These are phyloP conservation scores for Auriscalpium orientale DNA, from an alignment of 768 basidiomycete genomes.

Conservation along the genomic window DNA sequence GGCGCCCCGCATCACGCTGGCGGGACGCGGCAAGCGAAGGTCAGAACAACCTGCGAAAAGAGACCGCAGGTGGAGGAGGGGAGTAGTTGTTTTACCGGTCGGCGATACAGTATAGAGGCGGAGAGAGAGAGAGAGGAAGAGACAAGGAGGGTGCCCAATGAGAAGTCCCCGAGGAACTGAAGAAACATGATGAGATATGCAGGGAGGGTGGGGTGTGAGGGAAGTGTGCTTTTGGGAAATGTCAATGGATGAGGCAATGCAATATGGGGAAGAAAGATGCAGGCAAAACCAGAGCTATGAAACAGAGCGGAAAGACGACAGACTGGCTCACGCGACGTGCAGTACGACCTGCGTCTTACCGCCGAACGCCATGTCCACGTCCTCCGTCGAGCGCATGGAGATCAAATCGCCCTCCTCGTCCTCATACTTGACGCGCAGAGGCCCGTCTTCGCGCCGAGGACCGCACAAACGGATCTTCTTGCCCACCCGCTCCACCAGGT, in stretches of 20 bases:
- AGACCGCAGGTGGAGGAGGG: not conserved
- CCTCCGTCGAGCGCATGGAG: conserved; percentile 82
- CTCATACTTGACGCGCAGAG: conserved; percentile 78
- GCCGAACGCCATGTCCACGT: conserved; percentile 92
- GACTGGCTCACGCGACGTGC: conserved; percentile 55
- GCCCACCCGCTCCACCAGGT: conserved; percentile 84
- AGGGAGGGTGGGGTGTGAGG: conserved; percentile 3
- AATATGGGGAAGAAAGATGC: conserved; percentile 4
- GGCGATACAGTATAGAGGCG: not conserved
- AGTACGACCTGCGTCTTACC: conserved; percentile 77
- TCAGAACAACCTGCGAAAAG: not conserved
- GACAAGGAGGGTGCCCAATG: conserved; percentile 4
- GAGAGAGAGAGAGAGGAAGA: not conserved
- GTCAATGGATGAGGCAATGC: conserved; percentile 6
- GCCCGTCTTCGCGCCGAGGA: conserved; percentile 69
- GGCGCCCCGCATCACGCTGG: not conserved
- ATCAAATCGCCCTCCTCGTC: conserved; percentile 93
- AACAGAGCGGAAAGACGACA: not conserved
- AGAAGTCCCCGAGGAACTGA: conserved; percentile 4
- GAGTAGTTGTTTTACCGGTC: conserved; percentile 3
- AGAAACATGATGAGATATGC: conserved; percentile 6
- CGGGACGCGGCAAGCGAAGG: not conserved
- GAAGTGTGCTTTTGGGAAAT: not conserved
- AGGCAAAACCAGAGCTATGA: conserved; percentile 3
- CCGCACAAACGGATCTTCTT: conserved; percentile 92